These are phyloP conservation scores for Chrysoporthe deuterocubensis DNA, from an alignment of 2,329 filamentous ascomycete species.

Conservation along the genomic window DNA sequence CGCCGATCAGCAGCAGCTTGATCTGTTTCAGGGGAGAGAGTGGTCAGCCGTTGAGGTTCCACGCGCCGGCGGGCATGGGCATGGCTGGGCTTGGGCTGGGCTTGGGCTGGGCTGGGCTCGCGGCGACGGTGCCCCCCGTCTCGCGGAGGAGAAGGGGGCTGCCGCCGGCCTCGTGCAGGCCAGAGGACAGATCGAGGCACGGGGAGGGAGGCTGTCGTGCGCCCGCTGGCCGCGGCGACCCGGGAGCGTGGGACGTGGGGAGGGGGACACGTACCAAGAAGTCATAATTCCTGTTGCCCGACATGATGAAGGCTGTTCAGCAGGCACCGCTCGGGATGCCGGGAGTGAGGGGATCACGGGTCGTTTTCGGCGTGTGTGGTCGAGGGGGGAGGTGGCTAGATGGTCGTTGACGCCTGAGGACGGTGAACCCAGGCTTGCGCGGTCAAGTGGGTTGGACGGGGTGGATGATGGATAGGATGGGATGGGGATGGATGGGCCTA, in stretches of 20 bases:
- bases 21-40: conserved; percentile 62
- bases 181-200: too few species aligned
- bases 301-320: conserved; percentile 64
- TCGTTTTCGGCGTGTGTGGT: conserved; percentile 11
- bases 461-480: neutral
- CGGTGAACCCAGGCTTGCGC: conserved; percentile 10
- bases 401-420: conserved; percentile 14
- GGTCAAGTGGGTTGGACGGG: neutral
- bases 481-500: neutral
- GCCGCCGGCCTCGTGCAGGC: too few species aligned
- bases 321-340: conserved; percentile 27
- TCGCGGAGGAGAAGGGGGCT: too few species aligned
- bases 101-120: too few species aligned
- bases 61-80: too few species aligned
- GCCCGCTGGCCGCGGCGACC: too few species aligned
- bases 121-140: too few species aligned
- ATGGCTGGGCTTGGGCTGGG: too few species aligned
- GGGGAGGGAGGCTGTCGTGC: too few species aligned
- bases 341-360: conserved; percentile 4
- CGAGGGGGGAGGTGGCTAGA: neutral
- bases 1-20: conserved; percentile 94
- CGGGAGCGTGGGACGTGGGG: neutral
- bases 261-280: conserved; percentile 75
- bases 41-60: neutral
- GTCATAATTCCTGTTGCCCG: conserved; percentile 98